Evolutionary conservation across 192 early-diverging fungal genomes (phyloP).

Genomic region (Oehlia diaphana): DNA sequence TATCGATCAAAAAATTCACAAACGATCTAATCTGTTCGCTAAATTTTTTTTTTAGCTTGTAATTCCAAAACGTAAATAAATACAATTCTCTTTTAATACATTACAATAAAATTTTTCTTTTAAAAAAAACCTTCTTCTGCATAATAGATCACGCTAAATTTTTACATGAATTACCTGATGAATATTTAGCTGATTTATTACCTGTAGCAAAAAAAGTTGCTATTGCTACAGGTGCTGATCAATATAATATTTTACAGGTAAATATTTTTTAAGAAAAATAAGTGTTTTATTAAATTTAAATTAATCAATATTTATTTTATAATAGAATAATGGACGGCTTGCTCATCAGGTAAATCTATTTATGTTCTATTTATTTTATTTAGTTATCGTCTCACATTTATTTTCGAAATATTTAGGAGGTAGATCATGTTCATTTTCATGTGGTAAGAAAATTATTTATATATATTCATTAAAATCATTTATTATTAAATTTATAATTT

Average conservation of each 20-base stretch:
- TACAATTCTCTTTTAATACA: neutral
- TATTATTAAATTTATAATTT: too few species aligned
- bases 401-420: constrained; percentile 52
- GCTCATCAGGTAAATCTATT: constrained; percentile 53
- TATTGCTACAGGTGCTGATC: constrained; percentile 54
- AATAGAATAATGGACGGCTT: constrained; percentile 54
- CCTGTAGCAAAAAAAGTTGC: constrained; percentile 91
- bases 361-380: neutral
- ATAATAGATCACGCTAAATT: constrained; percentile 81
- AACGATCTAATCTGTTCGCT: neutral
- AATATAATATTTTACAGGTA: constrained; percentile 91
- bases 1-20: neutral
- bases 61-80: constrained; percentile 65
- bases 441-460: constrained; percentile 36
- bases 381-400: neutral
- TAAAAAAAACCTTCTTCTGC: constrained; percentile 30
- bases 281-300: neutral
- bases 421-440: constrained; percentile 95
- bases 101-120: neutral
- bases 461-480: too few species aligned
- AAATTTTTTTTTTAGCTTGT: constrained; percentile 51
- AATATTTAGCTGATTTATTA: constrained; percentile 76
- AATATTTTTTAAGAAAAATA: too few species aligned
- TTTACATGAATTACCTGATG: constrained; percentile 87
- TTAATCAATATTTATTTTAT: constrained; percentile 5